Evolutionary conservation across 2,329 filamentous ascomycete species (phyloP), one percentile per base, ranked within the genome.

Genomic region (Aaosphaeria arxii): DNA sequence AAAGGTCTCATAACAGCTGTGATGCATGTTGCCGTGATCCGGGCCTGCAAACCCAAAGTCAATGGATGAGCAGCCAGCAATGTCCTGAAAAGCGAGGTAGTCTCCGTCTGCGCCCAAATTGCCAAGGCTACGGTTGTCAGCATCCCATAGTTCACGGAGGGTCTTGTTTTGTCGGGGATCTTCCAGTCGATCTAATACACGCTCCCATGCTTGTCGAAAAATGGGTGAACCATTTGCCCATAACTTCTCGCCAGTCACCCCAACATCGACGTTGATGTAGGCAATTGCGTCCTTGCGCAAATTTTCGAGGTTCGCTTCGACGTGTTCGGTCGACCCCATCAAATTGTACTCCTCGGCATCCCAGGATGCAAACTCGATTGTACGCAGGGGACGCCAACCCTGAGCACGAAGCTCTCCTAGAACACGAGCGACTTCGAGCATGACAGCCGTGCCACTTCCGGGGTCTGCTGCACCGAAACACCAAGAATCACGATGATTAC

Each of bases 361-460:
- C 94, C 94, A 99, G 32, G 89, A 96, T 63, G 91, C 91, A 69
- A 99, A 97, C 67, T 95, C 88, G 55, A 99, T 95, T 4, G 90
- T 95, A n/a, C 94, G 86, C 11, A 95, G 77, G 1, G 94, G 94
- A 29, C 88, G 82, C 94, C 94, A 99, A 45, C 91, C 92, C 48
- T 84, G 82, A 11, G 78, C 71, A 24, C 85, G 77, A 11, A 97
- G 80, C 54, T 89, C 84, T 38, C 91, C 90, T 60, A 99, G 89
- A 43, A 96, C 84, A 40, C 88, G 85, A 24, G 88, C 85, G 49
- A 97, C 79, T 73, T 99, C 94, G 46, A 97, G 80, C 79, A 99
- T 87, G 38, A 97, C 80, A 5, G 92, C 92, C 0, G 91, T 95
- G 30, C 92, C 94, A 46, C 88, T 69, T 32, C 91, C 89, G 1